Percentiles rank a stretch among this genome's conserved stretches.
Conservation (phyloP, 164 flowering plant genomes). For the Annona cherimola region DNA sequence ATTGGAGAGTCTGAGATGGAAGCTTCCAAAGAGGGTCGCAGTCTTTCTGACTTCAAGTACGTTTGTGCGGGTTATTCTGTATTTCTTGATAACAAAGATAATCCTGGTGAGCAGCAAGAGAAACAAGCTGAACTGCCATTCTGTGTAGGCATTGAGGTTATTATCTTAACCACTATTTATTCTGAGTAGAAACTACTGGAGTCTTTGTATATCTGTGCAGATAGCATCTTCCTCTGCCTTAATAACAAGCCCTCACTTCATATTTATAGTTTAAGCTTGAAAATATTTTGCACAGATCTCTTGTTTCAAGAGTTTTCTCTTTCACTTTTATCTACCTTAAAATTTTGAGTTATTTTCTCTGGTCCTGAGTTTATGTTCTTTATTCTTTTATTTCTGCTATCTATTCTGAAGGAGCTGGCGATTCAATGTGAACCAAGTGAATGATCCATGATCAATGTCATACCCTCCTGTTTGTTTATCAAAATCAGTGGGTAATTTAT, state of each 20-base stretch:
- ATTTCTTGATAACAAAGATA: conserved; percentile 32
- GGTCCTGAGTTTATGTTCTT: no score
- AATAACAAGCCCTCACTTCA: background rate
- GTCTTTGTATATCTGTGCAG: background rate
- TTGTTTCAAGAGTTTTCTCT: background rate
- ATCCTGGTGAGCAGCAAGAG: conserved; percentile 19
- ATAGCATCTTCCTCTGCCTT: background rate
- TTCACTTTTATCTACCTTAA: no score
- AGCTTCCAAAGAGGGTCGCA: conserved; percentile 53
- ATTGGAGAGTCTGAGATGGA: conserved; percentile 48
- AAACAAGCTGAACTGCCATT: conserved; percentile 42
- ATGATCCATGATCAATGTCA: no score
- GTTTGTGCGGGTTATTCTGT: conserved; percentile 67
- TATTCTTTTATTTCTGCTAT: no score
- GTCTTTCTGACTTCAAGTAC: conserved; percentile 50
- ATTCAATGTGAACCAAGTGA: no score
- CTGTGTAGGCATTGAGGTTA: conserved; percentile 68
- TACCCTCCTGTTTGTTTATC: no score
- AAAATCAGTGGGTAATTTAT: no score
- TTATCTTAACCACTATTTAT: background rate
- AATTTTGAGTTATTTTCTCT: no score
- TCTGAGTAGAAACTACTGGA: background rate
- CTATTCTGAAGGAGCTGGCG: no score
- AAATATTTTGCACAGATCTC: background rate
- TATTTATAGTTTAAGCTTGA: background rate